Evolutionary conservation across 352 stramenopile species (phyloP).

Genomic region (Phytophthora multivora): DNA sequence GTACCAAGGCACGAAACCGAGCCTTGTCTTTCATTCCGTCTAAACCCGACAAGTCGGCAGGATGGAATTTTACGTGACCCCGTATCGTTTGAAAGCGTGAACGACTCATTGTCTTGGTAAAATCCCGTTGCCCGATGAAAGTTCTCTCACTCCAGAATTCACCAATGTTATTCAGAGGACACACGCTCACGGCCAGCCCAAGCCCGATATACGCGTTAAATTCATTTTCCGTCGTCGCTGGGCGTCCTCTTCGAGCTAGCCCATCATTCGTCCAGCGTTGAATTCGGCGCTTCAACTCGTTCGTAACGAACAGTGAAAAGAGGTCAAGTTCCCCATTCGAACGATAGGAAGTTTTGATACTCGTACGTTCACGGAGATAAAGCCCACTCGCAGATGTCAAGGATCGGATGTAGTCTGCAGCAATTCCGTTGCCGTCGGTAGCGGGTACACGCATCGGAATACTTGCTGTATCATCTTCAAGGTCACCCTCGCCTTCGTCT

Average conservation of each 20-base stretch:
- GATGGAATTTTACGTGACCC: too few relatives aligned
- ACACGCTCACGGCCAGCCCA: neutral
- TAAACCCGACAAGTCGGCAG: too few relatives aligned
- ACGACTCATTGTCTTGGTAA: too few relatives aligned
- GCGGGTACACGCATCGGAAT: too few relatives aligned
- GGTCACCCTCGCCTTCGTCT: neutral
- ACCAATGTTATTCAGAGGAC: neutral
- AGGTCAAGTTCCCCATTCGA: neutral
- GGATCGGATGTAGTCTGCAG: neutral
- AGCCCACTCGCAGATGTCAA: neutral
- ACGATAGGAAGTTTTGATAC: neutral
- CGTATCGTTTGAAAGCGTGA: too few relatives aligned
- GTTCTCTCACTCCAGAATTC: neutral
- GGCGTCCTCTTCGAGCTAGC: neutral
- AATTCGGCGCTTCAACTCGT: neutral
- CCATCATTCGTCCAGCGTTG: neutral
- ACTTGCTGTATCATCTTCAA: neutral
- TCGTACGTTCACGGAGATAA: neutral
- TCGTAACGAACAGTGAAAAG: neutral
- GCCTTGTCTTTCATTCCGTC: conserved; percentile 3
- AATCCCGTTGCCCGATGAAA: neutral
- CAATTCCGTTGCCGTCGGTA: neutral
- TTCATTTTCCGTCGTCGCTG: neutral
- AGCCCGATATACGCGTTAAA: neutral
- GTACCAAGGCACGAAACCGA: too few relatives aligned